Base-by-base conservation (phyloP, 2,329 filamentous ascomycete genomes). In the Aspergillus floridensis region DNA sequence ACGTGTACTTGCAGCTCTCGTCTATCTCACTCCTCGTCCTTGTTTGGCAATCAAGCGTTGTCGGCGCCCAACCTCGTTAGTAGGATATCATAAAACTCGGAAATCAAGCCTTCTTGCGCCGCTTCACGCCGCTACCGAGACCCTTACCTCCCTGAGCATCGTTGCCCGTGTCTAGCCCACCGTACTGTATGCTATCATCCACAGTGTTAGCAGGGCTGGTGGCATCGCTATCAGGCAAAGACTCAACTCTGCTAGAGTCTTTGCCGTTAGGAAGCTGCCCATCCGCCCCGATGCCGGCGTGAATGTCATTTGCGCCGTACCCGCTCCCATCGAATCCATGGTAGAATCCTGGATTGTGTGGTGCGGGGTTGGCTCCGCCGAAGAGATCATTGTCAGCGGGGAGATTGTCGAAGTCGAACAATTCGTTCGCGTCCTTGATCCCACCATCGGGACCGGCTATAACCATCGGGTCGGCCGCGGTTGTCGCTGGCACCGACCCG, bases 201-300 rank as follows among this genome's bases (percentile, higher is more conserved):
- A 70, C 63, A 4, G 71, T 70, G 26, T 70, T 72, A 19, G 72
- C 68, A 10, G 78, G 78, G 58, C 77, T 80, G 1, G 77, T 76
- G 11, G 72, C 63, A 62, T 79, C 77, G 57, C 78, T 80, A 63
- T 78, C 78, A 10, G 78, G 77, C 61, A 80, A 68, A 14, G 77
- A 75, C 62, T 80, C 71, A 16, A 77, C 73, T 5, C 71, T 67
- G 10, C 71, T 72, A 2, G 72, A 63, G 26, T 73, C 71, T 51
- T 57, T 60, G 19, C 61, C 63, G 21, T 57, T 21, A 24, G 59
- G 53, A 16, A 50, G 58, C 12, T 62, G 58, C 1, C 57, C 38
- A 21, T 61, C 58, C 4, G 59, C 58, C 22, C 58, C 60, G 4
- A 46, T 22, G 31, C 49, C 59, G 16, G 57, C 31, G 46, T 54